Conservation (phyloP, 345 rosid genomes). For the Eucalyptus grandis region DNA sequence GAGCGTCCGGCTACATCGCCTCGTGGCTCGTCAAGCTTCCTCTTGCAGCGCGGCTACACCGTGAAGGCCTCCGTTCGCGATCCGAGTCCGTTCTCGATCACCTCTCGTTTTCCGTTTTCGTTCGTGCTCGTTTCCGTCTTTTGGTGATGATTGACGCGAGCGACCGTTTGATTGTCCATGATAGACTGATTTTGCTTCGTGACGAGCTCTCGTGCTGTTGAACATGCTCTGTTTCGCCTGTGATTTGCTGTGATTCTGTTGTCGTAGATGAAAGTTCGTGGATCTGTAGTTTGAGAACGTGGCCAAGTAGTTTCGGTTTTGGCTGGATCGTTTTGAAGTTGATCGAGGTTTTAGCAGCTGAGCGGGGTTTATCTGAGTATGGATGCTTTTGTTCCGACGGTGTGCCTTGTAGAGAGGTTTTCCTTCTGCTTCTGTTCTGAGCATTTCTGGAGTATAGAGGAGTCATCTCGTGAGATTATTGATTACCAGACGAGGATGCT, state of each 20-base stretch:
- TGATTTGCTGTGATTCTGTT: background rate
- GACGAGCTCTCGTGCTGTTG: background rate
- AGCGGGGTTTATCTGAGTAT: background rate
- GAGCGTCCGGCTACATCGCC: conserved; percentile 88
- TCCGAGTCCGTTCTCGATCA: conserved; percentile 34
- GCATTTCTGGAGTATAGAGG: background rate
- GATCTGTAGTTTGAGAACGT: background rate
- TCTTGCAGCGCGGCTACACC: conserved; percentile 60
- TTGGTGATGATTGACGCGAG: background rate
- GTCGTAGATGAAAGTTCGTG: background rate
- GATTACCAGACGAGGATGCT: background rate
- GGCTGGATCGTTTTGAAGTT: background rate
- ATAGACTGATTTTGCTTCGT: background rate
- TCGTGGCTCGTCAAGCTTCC: conserved; percentile 85
- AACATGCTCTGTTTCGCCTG: background rate
- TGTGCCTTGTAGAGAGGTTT: background rate
- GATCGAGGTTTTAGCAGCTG: background rate
- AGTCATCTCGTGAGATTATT: background rate
- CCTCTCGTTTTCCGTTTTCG: background rate
- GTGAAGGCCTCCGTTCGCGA: conserved; percentile 85
- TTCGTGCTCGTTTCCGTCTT: background rate
- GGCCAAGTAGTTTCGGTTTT: background rate
- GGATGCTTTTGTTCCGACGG: background rate
- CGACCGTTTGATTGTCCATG: background rate
- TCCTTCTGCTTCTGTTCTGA: background rate